Percentiles rank a stretch among this genome's conserved stretches.
These are phyloP conservation scores for Ulota crispa DNA, from an alignment of 225 moss, liverwort and hornwort genomes.

Conservation along the genomic window DNA sequence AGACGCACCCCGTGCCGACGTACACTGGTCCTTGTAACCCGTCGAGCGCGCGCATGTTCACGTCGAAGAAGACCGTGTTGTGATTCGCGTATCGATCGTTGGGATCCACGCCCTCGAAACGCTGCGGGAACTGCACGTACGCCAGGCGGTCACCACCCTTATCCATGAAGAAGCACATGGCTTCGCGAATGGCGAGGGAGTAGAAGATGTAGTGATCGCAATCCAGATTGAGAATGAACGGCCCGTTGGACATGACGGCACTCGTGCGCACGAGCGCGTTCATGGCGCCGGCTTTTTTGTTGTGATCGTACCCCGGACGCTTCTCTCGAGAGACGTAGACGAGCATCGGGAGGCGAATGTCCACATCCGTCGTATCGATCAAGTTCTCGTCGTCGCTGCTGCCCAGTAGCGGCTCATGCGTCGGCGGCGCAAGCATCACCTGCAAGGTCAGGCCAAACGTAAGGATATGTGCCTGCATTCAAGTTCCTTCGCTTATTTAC, in stretches of 20 bases:
- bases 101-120: constrained; percentile 81
- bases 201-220: constrained; percentile 89
- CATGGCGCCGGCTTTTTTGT: constrained; percentile 98
- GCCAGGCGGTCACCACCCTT: constrained; percentile 84
- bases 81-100: constrained; percentile 81
- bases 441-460: background rate
- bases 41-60: constrained; percentile 79
- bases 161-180: constrained; percentile 98
- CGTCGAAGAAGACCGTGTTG: constrained; percentile 78
- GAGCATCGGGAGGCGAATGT: constrained; percentile 86
- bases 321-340: constrained; percentile 94
- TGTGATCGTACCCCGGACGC: constrained; percentile 87
- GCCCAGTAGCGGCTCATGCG: constrained; percentile 60
- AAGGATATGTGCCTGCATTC: accelerated
- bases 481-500: background rate
- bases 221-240: constrained; percentile 94
- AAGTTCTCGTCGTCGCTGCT: constrained; percentile 68
- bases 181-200: constrained; percentile 66
- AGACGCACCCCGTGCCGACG: constrained; percentile 75
- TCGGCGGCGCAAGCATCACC: constrained; percentile 83
- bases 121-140: constrained; percentile 88
- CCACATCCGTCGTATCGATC: constrained; percentile 67
- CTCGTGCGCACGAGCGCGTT: constrained; percentile 90
- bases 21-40: constrained; percentile 77
- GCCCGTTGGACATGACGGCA: constrained; percentile 88